A percentile compares a stretch with the other conserved stretches of the same genome.
phyloP scores from a whole-genome alignment of 2,329 filamentous ascomycete species.

The Trichoderma atroviride region DNA sequence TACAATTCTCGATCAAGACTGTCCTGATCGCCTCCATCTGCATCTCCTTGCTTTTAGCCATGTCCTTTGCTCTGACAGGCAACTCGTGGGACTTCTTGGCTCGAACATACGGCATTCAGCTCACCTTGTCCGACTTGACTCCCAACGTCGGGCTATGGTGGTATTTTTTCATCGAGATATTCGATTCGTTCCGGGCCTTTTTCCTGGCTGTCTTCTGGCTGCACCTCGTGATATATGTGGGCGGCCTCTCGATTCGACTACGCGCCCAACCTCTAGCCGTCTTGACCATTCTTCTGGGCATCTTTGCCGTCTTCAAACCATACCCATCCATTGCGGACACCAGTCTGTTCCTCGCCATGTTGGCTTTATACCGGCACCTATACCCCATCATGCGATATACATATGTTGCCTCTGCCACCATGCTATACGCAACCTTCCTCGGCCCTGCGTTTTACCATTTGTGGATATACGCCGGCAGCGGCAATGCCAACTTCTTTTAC shows the following conservation, averaged over 20 bases:
- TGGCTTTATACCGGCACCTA: slow-evolving; percentile 87
- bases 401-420: slow-evolving; percentile 79
- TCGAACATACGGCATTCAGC: slow-evolving; percentile 90
- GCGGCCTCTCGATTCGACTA: slow-evolving; percentile 79
- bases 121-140: slow-evolving; percentile 87
- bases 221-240: slow-evolving; percentile 87
- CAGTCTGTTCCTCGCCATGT: slow-evolving; percentile 78
- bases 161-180: slow-evolving; percentile 99
- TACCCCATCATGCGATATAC: slow-evolving; percentile 93
- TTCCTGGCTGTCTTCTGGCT: slow-evolving; percentile 99
- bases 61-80: slow-evolving; percentile 73
- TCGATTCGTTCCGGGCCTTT: slow-evolving; percentile 95
- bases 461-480: slow-evolving; percentile 97
- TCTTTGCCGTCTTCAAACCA: slow-evolving; percentile 94
- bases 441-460: slow-evolving; percentile 95
- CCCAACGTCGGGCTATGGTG: slow-evolving; percentile 98
- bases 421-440: slow-evolving; percentile 85
- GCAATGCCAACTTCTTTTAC: slow-evolving; percentile 99
- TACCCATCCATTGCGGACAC: slow-evolving; percentile 93
- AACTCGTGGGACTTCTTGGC: slow-evolving; percentile 84
- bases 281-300: slow-evolving; percentile 79
- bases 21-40: slow-evolving; percentile 56
- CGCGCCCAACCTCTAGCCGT: slow-evolving; percentile 85
- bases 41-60: slow-evolving; percentile 64
- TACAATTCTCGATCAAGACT: slow-evolving; percentile 58